Evolutionary conservation across 2,329 filamentous ascomycete genomes (phyloP).

Genomic region (Aspergillus ruber): DNA sequence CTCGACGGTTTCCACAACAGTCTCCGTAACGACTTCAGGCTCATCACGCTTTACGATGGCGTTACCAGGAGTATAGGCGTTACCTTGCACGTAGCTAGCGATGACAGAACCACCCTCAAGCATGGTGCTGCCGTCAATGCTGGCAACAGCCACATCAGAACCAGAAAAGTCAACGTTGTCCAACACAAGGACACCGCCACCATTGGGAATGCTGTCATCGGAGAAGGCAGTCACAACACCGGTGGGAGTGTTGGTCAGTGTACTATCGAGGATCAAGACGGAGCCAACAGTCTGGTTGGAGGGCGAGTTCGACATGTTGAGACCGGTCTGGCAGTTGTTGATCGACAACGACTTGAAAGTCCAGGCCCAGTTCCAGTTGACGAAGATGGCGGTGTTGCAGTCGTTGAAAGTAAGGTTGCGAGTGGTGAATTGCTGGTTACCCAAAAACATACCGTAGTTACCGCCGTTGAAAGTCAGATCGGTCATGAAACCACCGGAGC

Average conservation of each 20-base stretch:
- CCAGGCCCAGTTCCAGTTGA: constrained; percentile 93
- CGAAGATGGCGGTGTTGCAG: constrained; percentile 75
- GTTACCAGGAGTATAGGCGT: constrained; percentile 51
- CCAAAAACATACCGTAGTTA: constrained; percentile 68
- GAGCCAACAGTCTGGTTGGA: constrained; percentile 74
- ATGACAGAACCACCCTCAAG: constrained; percentile 66
- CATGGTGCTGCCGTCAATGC: constrained; percentile 51
- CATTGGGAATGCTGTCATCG: constrained; percentile 53
- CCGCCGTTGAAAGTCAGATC: constrained; percentile 81
- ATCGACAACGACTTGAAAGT: constrained; percentile 70
- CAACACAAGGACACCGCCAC: constrained; percentile 75
- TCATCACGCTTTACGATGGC: constrained; percentile 20
- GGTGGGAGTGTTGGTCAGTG: constrained; percentile 65
- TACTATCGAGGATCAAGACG: constrained; percentile 74
- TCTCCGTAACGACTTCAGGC: constrained; percentile 18
- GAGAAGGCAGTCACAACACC: constrained; percentile 73
- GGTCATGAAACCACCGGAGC: constrained; percentile 75
- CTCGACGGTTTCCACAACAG: constrained; percentile 21
- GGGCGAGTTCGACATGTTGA: constrained; percentile 68
- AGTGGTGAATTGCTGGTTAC: constrained; percentile 81
- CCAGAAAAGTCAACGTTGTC: constrained; percentile 83
- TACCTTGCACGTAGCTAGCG: constrained; percentile 71
- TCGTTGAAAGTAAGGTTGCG: constrained; percentile 76
- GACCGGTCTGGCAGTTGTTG: constrained; percentile 65
- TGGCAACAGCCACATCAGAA: constrained; percentile 61